Conservation (phyloP, 345 rosid genomes). For the Murraya paniculata region DNA sequence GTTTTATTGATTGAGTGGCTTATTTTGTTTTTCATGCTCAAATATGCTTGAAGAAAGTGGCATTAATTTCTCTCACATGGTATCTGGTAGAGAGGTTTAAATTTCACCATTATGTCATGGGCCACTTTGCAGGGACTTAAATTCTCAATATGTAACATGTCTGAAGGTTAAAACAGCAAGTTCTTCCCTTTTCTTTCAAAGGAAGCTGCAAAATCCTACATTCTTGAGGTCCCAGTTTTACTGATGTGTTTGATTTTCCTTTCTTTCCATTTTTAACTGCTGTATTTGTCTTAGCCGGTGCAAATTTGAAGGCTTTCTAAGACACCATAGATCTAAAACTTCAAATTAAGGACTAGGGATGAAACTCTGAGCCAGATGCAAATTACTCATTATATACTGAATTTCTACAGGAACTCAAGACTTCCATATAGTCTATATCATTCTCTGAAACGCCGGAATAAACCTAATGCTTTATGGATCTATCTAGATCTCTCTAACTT, state of each 20-base stretch:
- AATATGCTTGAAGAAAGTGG: slow-evolving; percentile 22
- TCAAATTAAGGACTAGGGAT: background rate
- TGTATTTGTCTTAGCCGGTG: background rate
- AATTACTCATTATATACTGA: background rate
- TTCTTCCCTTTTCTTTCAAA: background rate
- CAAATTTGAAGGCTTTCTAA: background rate
- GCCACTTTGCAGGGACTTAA: slow-evolving; percentile 21
- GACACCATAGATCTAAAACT: background rate
- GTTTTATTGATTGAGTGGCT: slow-evolving; percentile 8
- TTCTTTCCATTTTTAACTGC: background rate
- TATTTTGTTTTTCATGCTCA: slow-evolving; percentile 16
- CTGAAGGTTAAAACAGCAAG: background rate
- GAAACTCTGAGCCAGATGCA: background rate
- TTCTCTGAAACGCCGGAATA: background rate
- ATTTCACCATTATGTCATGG: slow-evolving; percentile 13
- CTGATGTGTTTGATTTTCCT: background rate
- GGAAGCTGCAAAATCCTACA: background rate
- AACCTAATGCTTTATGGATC: background rate
- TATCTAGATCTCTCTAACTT: background rate
- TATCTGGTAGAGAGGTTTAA: slow-evolving; percentile 19
- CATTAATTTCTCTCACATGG: slow-evolving; percentile 30
- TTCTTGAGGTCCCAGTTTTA: background rate
- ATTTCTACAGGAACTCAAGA: background rate
- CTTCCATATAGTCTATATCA: background rate
- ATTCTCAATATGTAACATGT: background rate